Evolutionary conservation across 2,329 filamentous ascomycete species (phyloP).

Genomic region (Achaetomium macrosporum): DNA sequence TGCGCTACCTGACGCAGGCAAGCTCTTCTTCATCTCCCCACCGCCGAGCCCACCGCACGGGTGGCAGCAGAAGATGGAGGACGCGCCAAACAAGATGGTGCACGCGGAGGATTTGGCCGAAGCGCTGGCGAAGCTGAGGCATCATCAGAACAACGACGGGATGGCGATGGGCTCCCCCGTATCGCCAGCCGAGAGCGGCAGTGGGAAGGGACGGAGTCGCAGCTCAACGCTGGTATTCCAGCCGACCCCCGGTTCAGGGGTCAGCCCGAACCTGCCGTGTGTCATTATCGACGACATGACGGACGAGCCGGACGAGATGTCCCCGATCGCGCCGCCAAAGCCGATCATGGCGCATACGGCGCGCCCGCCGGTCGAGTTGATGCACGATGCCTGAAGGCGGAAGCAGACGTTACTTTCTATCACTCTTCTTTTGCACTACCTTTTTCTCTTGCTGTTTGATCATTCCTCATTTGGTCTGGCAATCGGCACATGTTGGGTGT

Average conservation of each 20-base stretch:
- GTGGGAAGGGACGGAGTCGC: conserved; percentile 42
- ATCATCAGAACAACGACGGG: conserved; percentile 31
- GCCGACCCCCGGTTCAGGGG: conserved; percentile 44
- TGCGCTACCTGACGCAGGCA: conserved; percentile 61
- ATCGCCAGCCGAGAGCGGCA: conserved; percentile 35
- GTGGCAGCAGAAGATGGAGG: conserved; percentile 63
- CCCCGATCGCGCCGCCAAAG: conserved; percentile 35
- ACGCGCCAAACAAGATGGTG: conserved; percentile 63
- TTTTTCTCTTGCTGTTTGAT: neutral
- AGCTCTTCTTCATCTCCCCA: conserved; percentile 68
- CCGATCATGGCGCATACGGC: conserved; percentile 55
- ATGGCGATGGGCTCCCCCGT: conserved; percentile 29
- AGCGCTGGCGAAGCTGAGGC: conserved; percentile 57
- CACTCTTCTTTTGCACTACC: neutral
- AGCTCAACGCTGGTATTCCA: conserved; percentile 63
- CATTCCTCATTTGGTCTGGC: neutral
- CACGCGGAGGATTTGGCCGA: conserved; percentile 64
- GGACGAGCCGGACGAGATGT: conserved; percentile 43
- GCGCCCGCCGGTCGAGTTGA: conserved; percentile 60
- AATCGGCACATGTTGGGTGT: neutral
- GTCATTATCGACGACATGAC: conserved; percentile 65
- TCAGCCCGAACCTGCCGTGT: conserved; percentile 53
- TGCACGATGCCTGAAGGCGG: conserved; percentile 38
- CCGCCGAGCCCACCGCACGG: conserved; percentile 62
- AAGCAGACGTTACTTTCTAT: neutral